A percentile compares a stretch with the other conserved stretches of the same genome.
Evolutionary conservation across 257 asterid genomes (phyloP).

Genomic region (Gentiana dahurica): DNA sequence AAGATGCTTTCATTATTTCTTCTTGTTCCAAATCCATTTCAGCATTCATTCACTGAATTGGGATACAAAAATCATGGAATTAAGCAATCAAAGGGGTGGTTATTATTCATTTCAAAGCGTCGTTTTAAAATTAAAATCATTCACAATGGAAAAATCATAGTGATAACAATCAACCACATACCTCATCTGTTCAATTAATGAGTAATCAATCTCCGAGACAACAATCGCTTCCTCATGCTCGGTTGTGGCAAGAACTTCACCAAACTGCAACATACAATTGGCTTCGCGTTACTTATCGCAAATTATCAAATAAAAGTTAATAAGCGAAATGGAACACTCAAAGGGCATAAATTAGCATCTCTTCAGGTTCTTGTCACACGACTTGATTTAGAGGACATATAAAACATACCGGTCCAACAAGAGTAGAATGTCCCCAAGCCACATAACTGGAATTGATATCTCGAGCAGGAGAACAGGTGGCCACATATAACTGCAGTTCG

Average conservation of each 20-base stretch:
- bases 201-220: conserved; percentile 73
- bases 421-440: conserved; percentile 95
- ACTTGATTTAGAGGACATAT: not conserved
- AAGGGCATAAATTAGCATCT: not conserved
- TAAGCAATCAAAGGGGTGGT: not conserved
- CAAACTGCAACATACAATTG: conserved; percentile 45
- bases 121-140: not conserved
- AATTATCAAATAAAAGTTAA: not conserved
- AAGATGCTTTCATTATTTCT: not conserved
- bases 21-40: not conserved
- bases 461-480: conserved; percentile 90
- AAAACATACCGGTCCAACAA: conserved; percentile 78
- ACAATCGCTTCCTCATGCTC: conserved; percentile 70
- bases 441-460: conserved; percentile 61
- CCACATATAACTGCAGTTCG: conserved; percentile 61
- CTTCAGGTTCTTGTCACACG: not conserved
- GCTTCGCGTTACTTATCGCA: not conserved
- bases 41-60: not conserved
- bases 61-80: too few species aligned
- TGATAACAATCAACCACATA: conserved; percentile 10
- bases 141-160: not conserved
- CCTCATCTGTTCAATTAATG: conserved; percentile 78
- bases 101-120: not conserved
- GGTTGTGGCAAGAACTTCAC: conserved; percentile 88
- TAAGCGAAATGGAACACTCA: not conserved